Evolutionary conservation across 1,139 yeast species (phyloP).

Genomic region (Geotrichum klebahnii): DNA sequence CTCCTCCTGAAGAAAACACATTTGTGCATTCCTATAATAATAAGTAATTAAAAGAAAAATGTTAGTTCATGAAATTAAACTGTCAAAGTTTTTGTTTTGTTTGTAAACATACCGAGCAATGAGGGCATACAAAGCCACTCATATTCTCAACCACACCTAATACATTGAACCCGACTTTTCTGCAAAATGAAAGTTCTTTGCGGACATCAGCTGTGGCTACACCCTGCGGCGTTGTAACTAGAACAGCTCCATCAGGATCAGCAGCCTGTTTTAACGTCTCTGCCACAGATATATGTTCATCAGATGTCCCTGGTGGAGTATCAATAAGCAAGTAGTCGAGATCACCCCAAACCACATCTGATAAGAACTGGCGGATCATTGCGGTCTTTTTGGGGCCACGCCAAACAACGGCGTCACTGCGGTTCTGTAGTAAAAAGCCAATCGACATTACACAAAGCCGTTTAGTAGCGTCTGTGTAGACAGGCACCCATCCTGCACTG

Average conservation of each 20-base stretch:
- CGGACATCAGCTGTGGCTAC: constrained; percentile 91
- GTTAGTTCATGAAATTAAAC: no score
- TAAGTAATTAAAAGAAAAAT: no score
- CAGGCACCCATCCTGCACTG: constrained; percentile 89
- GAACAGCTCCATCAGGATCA: constrained; percentile 83
- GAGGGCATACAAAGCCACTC: constrained; percentile 96
- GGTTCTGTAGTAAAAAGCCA: constrained; percentile 78
- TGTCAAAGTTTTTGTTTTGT: no score
- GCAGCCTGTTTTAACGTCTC: constrained; percentile 74
- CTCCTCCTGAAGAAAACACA: constrained; percentile 94
- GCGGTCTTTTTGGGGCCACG: constrained; percentile 98
- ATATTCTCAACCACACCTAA: constrained; percentile 91
- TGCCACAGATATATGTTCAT: constrained; percentile 95
- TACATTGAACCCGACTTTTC: constrained; percentile 73
- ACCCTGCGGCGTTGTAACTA: constrained; percentile 95
- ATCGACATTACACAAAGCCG: constrained; percentile 65
- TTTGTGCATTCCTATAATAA: constrained; percentile 65
- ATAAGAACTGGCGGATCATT: constrained; percentile 88
- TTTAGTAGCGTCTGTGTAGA: constrained; percentile 43
- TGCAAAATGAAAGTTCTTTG: constrained; percentile 89
- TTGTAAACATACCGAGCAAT: constrained; percentile 49
- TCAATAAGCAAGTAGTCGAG: constrained; percentile 82
- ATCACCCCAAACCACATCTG: constrained; percentile 87
- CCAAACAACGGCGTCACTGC: constrained; percentile 95
- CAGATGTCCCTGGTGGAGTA: constrained; percentile 98